A percentile compares a stretch with the other conserved stretches of the same genome.
phyloP scores from a whole-genome alignment of 495 filamentous ascomycete species.

The Astrocystis sublimbata region DNA sequence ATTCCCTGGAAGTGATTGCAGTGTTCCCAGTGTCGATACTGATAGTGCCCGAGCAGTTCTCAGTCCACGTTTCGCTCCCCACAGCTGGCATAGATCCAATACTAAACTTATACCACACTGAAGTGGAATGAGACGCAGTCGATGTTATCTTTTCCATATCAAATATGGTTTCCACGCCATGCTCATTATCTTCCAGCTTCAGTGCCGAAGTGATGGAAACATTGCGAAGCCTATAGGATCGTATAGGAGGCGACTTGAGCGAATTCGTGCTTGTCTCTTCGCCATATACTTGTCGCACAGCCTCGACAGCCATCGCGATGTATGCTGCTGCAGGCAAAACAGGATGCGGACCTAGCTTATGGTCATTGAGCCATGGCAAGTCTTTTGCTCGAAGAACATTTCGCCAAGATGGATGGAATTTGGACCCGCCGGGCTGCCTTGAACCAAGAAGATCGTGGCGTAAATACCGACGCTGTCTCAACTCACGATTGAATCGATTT shows the following conservation, averaged over 20 bases:
- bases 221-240: constrained; percentile 23
- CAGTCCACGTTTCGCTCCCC: constrained; percentile 17
- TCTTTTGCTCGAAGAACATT: constrained; percentile 51
- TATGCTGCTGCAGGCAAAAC: constrained; percentile 58
- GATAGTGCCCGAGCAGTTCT: constrained; percentile 30
- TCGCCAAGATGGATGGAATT: constrained; percentile 49
- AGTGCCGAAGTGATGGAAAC: constrained; percentile 31
- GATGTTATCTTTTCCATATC: constrained; percentile 13
- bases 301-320: constrained; percentile 53
- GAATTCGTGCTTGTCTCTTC: too few species aligned
- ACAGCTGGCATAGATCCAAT: constrained; percentile 17
- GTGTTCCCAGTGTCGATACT: not conserved
- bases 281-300: constrained; percentile 25
- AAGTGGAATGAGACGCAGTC: not conserved
- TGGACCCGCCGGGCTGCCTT: constrained; percentile 41
- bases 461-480: constrained; percentile 41
- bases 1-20: not conserved
- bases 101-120: constrained; percentile 21
- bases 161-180: constrained; percentile 25
- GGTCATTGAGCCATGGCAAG: constrained; percentile 53
- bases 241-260: constrained; percentile 6
- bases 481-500: constrained; percentile 46
- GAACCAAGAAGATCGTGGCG: constrained; percentile 56
- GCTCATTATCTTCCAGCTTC: constrained; percentile 33
- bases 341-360: constrained; percentile 24